Evolutionary conservation across 2,329 filamentous ascomycete genomes (phyloP).

Genomic region (Venturia aucupariae): DNA sequence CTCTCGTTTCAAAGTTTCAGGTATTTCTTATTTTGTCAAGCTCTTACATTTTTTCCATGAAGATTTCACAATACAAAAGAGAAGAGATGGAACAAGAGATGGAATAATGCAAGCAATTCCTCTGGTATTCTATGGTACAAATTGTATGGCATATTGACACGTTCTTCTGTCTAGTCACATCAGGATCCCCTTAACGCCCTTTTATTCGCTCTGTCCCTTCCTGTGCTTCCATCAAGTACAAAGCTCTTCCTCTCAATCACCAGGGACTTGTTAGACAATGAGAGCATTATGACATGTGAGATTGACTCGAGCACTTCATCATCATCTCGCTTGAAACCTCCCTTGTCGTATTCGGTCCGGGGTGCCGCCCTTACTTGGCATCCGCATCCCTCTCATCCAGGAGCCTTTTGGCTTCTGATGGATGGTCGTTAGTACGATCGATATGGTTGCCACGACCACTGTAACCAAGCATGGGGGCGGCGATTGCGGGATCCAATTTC

Average conservation of each 20-base stretch:
- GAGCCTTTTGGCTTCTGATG: neutral
- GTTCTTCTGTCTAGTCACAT: neutral
- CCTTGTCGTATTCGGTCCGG: neutral
- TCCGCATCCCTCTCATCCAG: neutral
- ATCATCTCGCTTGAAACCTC: neutral
- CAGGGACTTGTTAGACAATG: neutral
- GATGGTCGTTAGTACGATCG: neutral
- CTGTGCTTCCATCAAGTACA: neutral
- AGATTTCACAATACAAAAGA: neutral
- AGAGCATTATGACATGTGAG: neutral
- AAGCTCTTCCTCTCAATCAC: neutral
- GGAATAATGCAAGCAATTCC: neutral
- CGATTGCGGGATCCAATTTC: too few species aligned
- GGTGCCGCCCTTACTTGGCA: neutral
- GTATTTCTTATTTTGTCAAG: neutral
- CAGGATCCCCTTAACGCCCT: neutral
- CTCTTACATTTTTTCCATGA: neutral
- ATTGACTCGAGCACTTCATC: neutral
- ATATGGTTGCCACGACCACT: neutral
- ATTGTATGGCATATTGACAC: neutral
- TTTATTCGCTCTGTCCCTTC: neutral
- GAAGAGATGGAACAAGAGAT: neutral
- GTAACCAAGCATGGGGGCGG: neutral
- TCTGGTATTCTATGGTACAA: neutral
- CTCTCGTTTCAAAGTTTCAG: neutral